Percentiles rank a stretch among this genome's conserved stretches.
Evolutionary conservation across 345 rosid species (phyloP).

Genomic region (rapeseed (Brassica napus)): Da-Ae NC_063443.1:11832501-11833000

Average conservation of each 20-base stretch:
- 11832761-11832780: background rate
- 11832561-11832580: too few species aligned
- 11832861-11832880: background rate
- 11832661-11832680: slow-evolving; percentile 45
- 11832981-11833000: slow-evolving; percentile 86
- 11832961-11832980: slow-evolving; percentile 50
- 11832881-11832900: slow-evolving; percentile 58
- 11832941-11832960: slow-evolving; percentile 60
- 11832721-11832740: background rate
- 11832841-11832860: slow-evolving; percentile 61
- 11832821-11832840: slow-evolving; percentile 72
- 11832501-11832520: too few species aligned
- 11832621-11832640: background rate
- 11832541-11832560: too few species aligned
- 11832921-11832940: slow-evolving; percentile 47
- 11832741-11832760: background rate
- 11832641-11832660: slow-evolving; percentile 52
- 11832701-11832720: slow-evolving; percentile 59
- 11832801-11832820: slow-evolving; percentile 66
- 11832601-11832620: too few species aligned
- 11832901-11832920: slow-evolving; percentile 47
- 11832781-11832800: background rate
- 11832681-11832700: slow-evolving; percentile 61
- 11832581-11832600: too few species aligned
- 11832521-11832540: too few species aligned